phyloP scores from a whole-genome alignment of 805 yeast genomes.

The Monosporozyma servazzii region DNA sequence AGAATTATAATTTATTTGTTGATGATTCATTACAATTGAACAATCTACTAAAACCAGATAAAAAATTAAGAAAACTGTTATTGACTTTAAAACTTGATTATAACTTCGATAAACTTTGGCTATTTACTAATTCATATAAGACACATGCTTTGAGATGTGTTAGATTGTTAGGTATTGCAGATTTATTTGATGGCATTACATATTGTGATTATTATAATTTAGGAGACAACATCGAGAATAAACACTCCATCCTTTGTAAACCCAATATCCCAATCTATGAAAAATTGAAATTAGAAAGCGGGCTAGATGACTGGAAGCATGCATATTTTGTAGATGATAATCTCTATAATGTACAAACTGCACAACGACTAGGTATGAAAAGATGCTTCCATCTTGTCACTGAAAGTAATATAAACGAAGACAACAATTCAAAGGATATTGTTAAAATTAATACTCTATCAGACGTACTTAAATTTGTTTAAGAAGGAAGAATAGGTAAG shows the following conservation, averaged over 20 bases:
- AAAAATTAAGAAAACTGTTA: conserved; percentile 42
- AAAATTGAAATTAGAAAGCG: conserved; percentile 51
- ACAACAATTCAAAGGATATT: neutral
- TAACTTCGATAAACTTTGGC: conserved; percentile 68
- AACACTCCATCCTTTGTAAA: conserved; percentile 54
- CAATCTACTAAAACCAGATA: conserved; percentile 53
- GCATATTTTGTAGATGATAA: conserved; percentile 85
- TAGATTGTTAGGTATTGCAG: conserved; percentile 72
- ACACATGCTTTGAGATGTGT: conserved; percentile 79
- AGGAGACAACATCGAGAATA: neutral
- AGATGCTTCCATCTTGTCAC: conserved; percentile 54
- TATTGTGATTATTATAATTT: conserved; percentile 72
- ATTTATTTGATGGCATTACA: conserved; percentile 84
- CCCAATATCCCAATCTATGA: conserved; percentile 68
- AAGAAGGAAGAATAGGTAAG: neutral
- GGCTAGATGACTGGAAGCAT: conserved; percentile 31
- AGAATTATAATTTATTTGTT: conserved; percentile 75
- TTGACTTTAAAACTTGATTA: conserved; percentile 32
- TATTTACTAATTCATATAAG: conserved; percentile 86
- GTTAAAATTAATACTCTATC: neutral
- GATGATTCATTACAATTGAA: conserved; percentile 87
- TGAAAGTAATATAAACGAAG: conserved; percentile 36
- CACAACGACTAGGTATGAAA: conserved; percentile 61
- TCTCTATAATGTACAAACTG: conserved; percentile 66
- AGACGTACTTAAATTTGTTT: conserved; percentile 1